These are phyloP conservation scores for Vittaforma corneae DNA, from an alignment of 371 early-diverging fungal species.

Conservation along the genomic window DNA sequence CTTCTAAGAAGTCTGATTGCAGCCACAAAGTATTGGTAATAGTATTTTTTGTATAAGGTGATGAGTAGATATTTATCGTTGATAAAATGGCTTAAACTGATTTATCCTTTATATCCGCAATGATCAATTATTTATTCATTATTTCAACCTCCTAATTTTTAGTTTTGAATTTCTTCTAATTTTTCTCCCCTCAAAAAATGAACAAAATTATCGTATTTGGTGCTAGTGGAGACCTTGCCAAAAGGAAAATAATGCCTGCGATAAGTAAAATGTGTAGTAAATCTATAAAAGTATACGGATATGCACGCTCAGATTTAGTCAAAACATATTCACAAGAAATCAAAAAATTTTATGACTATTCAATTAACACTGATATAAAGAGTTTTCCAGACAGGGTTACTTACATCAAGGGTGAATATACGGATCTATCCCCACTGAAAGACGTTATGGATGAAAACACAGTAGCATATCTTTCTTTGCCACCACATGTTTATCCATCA, in stretches of 20 bases:
- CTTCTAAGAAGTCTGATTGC: too few relatives aligned
- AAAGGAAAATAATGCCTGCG: constrained; percentile 85
- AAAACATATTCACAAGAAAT: constrained; percentile 68
- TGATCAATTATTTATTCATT: too few relatives aligned
- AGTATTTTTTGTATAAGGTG: too few relatives aligned
- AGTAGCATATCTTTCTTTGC: constrained; percentile 89
- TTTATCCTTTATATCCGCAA: too few relatives aligned
- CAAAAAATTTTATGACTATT: constrained; percentile 60
- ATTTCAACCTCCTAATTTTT: too few relatives aligned
- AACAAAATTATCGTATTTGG: constrained; percentile 55
- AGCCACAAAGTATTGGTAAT: too few relatives aligned
- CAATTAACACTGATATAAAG: too few relatives aligned
- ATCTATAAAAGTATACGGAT: constrained; percentile 72
- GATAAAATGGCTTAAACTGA: too few relatives aligned
- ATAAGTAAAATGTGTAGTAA: constrained; percentile 69
- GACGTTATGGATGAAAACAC: constrained; percentile 20
- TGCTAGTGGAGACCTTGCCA: constrained; percentile 58
- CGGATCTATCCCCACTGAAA: constrained; percentile 61
- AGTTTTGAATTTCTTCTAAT: too few relatives aligned
- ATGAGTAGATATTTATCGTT: too few relatives aligned
- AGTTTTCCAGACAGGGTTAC: constrained; percentile 67
- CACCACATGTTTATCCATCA: constrained; percentile 78
- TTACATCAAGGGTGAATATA: constrained; percentile 79
- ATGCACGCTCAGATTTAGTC: constrained; percentile 75
- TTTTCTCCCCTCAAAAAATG: too few relatives aligned